Conservation (phyloP, 2,329 filamentous ascomycete genomes). For the Tolypocladium pustulatum region DNA sequence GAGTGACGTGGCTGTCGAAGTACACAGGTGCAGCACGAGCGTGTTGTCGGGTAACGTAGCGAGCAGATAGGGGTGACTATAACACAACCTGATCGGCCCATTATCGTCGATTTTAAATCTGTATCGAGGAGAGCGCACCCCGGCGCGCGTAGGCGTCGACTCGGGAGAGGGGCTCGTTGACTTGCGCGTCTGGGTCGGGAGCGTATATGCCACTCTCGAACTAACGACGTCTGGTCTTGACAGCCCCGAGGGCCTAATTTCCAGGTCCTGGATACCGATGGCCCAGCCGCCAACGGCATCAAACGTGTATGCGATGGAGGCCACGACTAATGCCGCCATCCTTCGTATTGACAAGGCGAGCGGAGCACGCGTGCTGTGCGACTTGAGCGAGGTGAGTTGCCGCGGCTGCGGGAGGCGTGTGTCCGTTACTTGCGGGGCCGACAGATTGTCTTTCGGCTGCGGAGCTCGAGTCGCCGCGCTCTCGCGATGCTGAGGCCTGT, state of each 20-base stretch:
- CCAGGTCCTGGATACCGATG: conserved; percentile 82
- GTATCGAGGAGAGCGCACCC: conserved; percentile 4
- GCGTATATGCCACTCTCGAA: conserved; percentile 25
- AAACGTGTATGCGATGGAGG: conserved; percentile 79
- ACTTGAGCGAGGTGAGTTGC: conserved; percentile 68
- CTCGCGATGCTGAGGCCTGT: not conserved
- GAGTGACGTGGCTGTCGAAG: conserved; percentile 55
- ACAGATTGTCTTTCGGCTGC: not conserved
- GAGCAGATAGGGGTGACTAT: conserved; percentile 75
- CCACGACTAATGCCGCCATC: conserved; percentile 53
- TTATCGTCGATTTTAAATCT: conserved; percentile 11
- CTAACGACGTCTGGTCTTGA: conserved; percentile 18
- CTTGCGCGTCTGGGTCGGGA: conserved; percentile 18
- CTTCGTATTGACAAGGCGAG: conserved; percentile 74
- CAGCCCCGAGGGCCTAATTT: conserved; percentile 35
- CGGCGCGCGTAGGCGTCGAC: conserved; percentile 4
- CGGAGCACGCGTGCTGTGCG: conserved; percentile 68
- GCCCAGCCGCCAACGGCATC: conserved; percentile 75
- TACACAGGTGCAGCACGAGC: conserved; percentile 70
- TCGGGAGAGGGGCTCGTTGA: conserved; percentile 6
- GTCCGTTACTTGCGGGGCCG: not conserved
- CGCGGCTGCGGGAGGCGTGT: conserved; percentile 13
- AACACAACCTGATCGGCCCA: conserved; percentile 55
- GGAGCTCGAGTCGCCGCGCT: too few species aligned
- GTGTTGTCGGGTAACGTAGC: conserved; percentile 83